Evolutionary conservation across 495 filamentous ascomycete genomes (phyloP), one percentile per base, ranked within the genome.

Genomic region (Platismatia glauca): DNA sequence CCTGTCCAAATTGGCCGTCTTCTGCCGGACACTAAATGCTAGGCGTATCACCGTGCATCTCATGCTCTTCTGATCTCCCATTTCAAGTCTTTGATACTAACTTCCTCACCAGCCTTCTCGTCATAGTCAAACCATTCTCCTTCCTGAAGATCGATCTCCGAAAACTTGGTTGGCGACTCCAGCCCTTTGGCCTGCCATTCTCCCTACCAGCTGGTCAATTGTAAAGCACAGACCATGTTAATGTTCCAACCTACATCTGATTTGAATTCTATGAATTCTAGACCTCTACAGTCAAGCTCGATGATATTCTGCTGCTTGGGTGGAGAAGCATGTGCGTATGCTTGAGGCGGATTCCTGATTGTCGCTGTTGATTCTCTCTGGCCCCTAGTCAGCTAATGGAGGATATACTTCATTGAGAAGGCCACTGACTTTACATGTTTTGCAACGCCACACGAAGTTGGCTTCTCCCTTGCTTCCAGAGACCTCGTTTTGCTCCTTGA

Each of bases 391-490:
- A 60, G 56, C 41, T 33, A 46, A 11, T 27, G 7, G n/a, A 3
- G 8, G 22, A 56, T 8, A 57, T 37, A n/a, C 13, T 20, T 2
- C 12, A 20, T 33, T 24, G 39, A 41, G 15, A 24, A 22, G 59
- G 6, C 24, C 24, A 55, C 24, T 7, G 24, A 90, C 89, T 78
- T 84, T 86, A 82, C 90, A 98, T 66, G 89, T 87, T 73, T 90
- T 95, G 80, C 94, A 98, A 71, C 84, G 89, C 93, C 93, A 97
- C 55, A 98, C 94, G 72, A 98, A 96, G 75, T 96, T 96, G 12
- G 94, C 95, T 74, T 97, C 92, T 53, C 94, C 94, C 55, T 89
- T 83, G 74, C 90, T 95, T 20, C 90, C 91, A 60, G 89, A 90
- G 69, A 95, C 85, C 59, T 96, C 93, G 68, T 91, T 86, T 58